Base-by-base conservation (phyloP, 2,329 filamentous ascomycete genomes). In the Trematosphaeria pertusa region DNA sequence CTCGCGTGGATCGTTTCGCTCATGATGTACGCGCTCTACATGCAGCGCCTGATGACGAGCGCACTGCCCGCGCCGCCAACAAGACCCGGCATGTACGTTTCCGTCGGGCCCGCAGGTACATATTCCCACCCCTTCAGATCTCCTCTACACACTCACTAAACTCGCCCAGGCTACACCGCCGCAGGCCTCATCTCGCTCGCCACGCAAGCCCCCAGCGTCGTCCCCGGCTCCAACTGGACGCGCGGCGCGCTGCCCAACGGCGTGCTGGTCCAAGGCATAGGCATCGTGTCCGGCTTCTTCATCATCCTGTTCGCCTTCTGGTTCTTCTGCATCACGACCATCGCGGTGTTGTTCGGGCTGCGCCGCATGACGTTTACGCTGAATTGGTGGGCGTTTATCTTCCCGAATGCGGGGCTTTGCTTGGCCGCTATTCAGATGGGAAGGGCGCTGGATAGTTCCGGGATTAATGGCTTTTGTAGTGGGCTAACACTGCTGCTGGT, bases 21-120 rank as follows among this genome's bases (percentile, higher is more conserved):
- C 44, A 79, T 88, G 70, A 87, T 87, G 67, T 89, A 87, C 75
- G 79, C 88, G 38, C 87, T 86, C 62, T 89, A 87, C 77, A 81
- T 88, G 50, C 83, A 84, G 22, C 80, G 87, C 5, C 74, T 89
- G 15, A 87, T 90, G 82, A 80, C 82, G 48, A 75, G 77, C 1
- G 78, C 85, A 2, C 48, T 81, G 4, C 79, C 79, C 1, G 61
- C 68, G 5, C 68, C 73, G 0, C 45, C 61, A 1, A 68, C 68
- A 1, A 61, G 76, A n/a, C 75, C 75, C 9, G 75, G 75, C 10
- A 81, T 82, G 78, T 82, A 76, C 54, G 77, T 82, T 14, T 75
- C 77, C 1, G 79, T 81, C 3, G 79, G 79, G 0, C 63, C 64
- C 19, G 59, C 64, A 36, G 63, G 62, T 64, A 52, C 26, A 51